Conservation (phyloP, 202 grass and related monocot genomes). For the Hordeum pubiflorum region DNA sequence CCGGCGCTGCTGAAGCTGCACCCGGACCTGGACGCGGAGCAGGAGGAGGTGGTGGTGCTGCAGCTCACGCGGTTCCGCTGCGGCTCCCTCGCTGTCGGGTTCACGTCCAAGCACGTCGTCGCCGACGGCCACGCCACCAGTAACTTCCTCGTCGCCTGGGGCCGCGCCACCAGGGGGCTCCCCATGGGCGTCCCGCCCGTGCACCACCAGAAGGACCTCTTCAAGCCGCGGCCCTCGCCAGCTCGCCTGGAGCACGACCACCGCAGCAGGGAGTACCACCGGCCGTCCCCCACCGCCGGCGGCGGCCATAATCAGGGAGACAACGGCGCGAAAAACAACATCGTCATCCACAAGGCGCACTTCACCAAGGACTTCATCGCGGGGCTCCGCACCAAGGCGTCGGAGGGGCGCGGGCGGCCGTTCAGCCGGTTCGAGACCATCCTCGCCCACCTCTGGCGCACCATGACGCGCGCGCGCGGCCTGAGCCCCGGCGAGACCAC, state of each 20-base stretch:
- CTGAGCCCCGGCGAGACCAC: slow-evolving; percentile 18
- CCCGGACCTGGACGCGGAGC: slow-evolving; percentile 24
- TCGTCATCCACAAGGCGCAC: slow-evolving; percentile 51
- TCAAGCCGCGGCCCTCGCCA: neutral
- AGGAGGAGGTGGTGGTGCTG: slow-evolving; percentile 39
- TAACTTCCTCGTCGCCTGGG: slow-evolving; percentile 61
- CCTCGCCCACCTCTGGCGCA: slow-evolving; percentile 50
- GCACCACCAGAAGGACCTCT: neutral
- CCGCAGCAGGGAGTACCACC: neutral
- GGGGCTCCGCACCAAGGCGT: slow-evolving; percentile 19
- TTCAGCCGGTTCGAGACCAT: slow-evolving; percentile 53
- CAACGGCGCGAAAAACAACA: neutral
- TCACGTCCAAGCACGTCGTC: slow-evolving; percentile 53
- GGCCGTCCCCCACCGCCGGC: neutral
- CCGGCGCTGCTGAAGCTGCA: slow-evolving; percentile 43
- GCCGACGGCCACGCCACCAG: slow-evolving; percentile 55
- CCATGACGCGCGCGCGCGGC: slow-evolving; percentile 34
- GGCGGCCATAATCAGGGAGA: neutral
- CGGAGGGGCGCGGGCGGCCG: slow-evolving; percentile 36
- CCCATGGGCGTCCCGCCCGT: neutral
- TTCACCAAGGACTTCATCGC: slow-evolving; percentile 57
- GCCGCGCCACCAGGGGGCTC: slow-evolving; percentile 26
- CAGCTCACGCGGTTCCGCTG: slow-evolving; percentile 62
- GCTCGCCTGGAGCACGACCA: neutral
- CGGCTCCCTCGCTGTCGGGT: slow-evolving; percentile 50